Percentiles rank a stretch among this genome's conserved stretches.
These are phyloP conservation scores for Eucalyptus curtisii DNA, from an alignment of 345 rosid genomes.

Conservation along the genomic window DNA sequence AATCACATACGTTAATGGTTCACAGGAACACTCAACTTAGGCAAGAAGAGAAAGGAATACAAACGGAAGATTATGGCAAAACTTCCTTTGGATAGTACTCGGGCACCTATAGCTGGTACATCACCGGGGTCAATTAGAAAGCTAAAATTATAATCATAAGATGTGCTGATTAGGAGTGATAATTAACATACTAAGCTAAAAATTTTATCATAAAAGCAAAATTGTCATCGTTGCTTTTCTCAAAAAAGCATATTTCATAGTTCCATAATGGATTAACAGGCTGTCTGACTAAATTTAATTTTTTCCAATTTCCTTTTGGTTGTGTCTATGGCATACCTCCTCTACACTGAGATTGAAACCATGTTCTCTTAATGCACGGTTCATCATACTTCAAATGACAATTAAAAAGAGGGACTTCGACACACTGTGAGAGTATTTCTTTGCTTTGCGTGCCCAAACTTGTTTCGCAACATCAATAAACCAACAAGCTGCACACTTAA, in stretches of 20 bases:
- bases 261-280: background rate
- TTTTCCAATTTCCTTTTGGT: background rate
- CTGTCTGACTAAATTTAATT: background rate
- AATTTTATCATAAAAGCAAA: background rate
- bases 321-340: background rate
- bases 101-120: background rate
- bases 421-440: background rate
- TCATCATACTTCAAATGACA: background rate
- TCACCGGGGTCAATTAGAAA: background rate
- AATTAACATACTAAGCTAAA: background rate
- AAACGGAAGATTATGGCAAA: background rate
- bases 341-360: background rate
- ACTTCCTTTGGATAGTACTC: background rate
- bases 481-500: background rate
- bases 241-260: background rate
- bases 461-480: background rate
- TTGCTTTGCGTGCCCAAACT: background rate
- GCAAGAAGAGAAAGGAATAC: background rate
- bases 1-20: background rate
- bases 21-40: background rate
- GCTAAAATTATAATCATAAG: background rate
- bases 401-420: background rate
- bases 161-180: background rate
- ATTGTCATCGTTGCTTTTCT: background rate
- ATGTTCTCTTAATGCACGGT: background rate